Base-by-base conservation (phyloP, 805 yeast species). In the Sungouiozyma ichnusensis region DNA sequence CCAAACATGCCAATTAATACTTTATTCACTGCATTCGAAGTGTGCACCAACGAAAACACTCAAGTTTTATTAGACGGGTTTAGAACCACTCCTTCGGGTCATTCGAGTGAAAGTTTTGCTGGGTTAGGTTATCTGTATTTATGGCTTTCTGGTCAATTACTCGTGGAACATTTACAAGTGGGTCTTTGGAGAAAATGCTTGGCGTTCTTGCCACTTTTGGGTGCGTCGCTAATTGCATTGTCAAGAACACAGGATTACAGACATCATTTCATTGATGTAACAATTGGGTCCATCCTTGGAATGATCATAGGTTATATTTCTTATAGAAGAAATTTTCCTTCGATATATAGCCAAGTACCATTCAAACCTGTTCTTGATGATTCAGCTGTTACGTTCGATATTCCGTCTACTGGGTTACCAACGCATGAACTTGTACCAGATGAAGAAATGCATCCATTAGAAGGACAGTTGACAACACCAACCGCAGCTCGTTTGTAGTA, bases 171-270 rank as follows among this genome's bases (percentile, higher is more conserved):
- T 43, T 67, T 70, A 11, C 53, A 61, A 39, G 66, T 71, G 16
- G 83, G 88, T 2, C 68, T 77, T 1, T 79, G 86, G 84, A 73
- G 88, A 55, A 65, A 74, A 36, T 48, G 74, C 2, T 55, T 79
- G 2, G 64, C 78, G 1, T 54, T 65, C 8, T 42, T 71, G n/a
- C 92, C 92, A 2, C 55, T 73, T 1, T 51, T 85, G 4, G 71
- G 82, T 5, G 96, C 97, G 0, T 55, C 73, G 1, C 69, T 80
- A 48, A 79, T 90, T 50, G 97, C 97, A 0, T 62, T 85, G 36
- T 77, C 92, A 33, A 73, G 98, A 53, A 85, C 95, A 1, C 81
- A 83, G 53, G 98, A 90, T 63, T 88, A 88, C 63, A 73, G 97
- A 58, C 98, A 90, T 57, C 97, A 90, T 63, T 86, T 85, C 56